Conservation (phyloP, 192 early-diverging fungal genomes). For the Coemansia sp. region DNA sequence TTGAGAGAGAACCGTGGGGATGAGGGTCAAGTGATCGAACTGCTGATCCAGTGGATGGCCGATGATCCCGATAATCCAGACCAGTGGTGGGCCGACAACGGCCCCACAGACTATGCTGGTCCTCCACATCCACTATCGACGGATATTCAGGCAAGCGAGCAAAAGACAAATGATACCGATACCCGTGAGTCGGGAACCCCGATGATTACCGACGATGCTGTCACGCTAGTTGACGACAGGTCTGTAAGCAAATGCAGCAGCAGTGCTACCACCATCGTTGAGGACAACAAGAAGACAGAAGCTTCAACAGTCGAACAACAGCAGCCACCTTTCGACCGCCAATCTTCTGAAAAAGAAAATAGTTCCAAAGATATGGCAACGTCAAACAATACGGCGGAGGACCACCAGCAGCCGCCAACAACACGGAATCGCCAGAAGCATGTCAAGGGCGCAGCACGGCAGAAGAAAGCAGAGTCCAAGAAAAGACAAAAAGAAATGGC, state of each 20-base stretch:
- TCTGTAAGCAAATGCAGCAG: not conserved
- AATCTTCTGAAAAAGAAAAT: not conserved
- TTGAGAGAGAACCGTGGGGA: conserved; percentile 53
- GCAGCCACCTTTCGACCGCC: not conserved
- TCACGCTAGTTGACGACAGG: not conserved
- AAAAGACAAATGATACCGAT: too few species aligned
- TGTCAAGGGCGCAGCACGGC: conserved; percentile 26
- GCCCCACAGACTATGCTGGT: conserved; percentile 31
- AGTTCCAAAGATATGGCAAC: not conserved
- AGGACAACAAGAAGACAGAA: not conserved
- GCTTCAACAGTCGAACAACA: not conserved
- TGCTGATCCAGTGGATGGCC: conserved; percentile 51
- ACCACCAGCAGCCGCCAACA: not conserved
- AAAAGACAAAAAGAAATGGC: conserved; percentile 43
- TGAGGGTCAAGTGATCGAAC: conserved; percentile 57
- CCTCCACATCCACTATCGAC: not conserved
- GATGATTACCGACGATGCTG: not conserved
- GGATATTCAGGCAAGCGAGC: not conserved
- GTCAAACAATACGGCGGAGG: too few species aligned
- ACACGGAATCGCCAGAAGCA: not conserved
- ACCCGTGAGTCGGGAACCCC: not conserved
- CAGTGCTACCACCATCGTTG: not conserved
- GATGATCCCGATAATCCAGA: conserved; percentile 9
- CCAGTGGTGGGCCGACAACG: conserved; percentile 30
- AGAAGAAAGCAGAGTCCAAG: conserved; percentile 32